phyloP scores from a whole-genome alignment of 768 basidiomycete species.

The Rhizopogon vesiculosus region DNA sequence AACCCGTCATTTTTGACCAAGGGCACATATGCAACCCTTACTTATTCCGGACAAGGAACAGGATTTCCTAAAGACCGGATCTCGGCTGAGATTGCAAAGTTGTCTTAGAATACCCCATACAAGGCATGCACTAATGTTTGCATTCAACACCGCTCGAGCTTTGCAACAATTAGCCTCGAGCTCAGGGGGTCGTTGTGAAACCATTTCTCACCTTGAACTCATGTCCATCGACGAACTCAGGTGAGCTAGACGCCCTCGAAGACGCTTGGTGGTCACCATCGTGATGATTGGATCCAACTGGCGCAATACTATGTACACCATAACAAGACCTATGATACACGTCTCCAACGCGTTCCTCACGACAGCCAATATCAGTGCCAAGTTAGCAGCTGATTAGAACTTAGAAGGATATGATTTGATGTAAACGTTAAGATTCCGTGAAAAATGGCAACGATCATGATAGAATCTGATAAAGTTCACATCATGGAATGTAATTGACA shows the following conservation, averaged over 20 bases:
- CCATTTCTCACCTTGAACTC: not conserved
- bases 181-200: constrained; percentile 15
- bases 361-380: not conserved
- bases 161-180: constrained; percentile 46
- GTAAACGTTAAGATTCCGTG: too few relatives aligned
- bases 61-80: constrained; percentile 25
- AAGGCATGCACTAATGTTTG: constrained; percentile 87
- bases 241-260: not conserved
- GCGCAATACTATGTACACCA: not conserved
- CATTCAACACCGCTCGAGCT: constrained; percentile 67
- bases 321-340: not conserved
- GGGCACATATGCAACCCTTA: constrained; percentile 47
- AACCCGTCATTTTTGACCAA: constrained; percentile 82
- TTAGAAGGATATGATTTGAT: too few relatives aligned
- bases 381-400: not conserved
- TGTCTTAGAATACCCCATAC: constrained; percentile 28
- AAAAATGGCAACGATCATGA: too few relatives aligned
- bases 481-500: too few relatives aligned
- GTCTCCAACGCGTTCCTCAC: not conserved
- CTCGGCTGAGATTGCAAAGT: constrained; percentile 17
- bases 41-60: constrained; percentile 23
- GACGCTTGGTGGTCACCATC: constrained; percentile 1
- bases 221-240: not conserved
- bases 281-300: not conserved
- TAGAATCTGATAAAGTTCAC: too few relatives aligned